Percentiles rank a stretch among this genome's conserved stretches.
phyloP scores from a whole-genome alignment of 2,329 filamentous ascomycete genomes.

The Trichophyton rubrum region DNA sequence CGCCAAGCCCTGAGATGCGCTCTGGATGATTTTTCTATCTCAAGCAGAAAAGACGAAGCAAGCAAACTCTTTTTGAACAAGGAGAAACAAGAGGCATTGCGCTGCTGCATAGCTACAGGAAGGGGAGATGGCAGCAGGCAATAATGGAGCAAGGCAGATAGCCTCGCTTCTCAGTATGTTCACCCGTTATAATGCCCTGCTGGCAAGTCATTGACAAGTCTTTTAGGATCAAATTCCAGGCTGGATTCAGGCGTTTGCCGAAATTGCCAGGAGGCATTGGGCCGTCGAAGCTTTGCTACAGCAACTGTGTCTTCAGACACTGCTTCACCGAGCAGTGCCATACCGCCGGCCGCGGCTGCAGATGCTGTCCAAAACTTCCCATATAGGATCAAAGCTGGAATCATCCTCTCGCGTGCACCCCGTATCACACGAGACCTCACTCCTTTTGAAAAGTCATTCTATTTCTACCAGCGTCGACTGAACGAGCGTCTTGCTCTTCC shows the following conservation, averaged over 20 bases:
- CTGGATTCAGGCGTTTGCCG: conserved; percentile 31
- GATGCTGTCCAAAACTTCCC: conserved; percentile 15
- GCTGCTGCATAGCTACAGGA: conserved; percentile 7
- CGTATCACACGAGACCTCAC: conserved; percentile 72
- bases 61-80: conserved; percentile 7
- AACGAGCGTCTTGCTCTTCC: conserved; percentile 83
- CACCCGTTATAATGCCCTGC: not conserved
- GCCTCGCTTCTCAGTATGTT: conserved; percentile 29
- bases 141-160: conserved; percentile 31
- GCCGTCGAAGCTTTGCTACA: conserved; percentile 30
- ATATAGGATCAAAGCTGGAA: conserved; percentile 47
- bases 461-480: conserved; percentile 92
- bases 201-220: conserved; percentile 9
- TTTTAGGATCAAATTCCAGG: conserved; percentile 23
- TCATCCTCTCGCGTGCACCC: conserved; percentile 80
- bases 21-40: conserved; percentile 7
- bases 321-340: not conserved
- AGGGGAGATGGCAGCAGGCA: conserved; percentile 28
- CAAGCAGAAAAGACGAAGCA: not conserved
- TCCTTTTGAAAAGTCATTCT: conserved; percentile 83
- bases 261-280: conserved; percentile 32
- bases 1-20: conserved; percentile 5
- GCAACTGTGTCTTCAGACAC: conserved; percentile 23
- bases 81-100: not conserved
- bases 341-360: not conserved